These are phyloP conservation scores for Pseudogymnoascus sp. DNA, from an alignment of 2,329 filamentous ascomycete genomes.

Conservation along the genomic window DNA sequence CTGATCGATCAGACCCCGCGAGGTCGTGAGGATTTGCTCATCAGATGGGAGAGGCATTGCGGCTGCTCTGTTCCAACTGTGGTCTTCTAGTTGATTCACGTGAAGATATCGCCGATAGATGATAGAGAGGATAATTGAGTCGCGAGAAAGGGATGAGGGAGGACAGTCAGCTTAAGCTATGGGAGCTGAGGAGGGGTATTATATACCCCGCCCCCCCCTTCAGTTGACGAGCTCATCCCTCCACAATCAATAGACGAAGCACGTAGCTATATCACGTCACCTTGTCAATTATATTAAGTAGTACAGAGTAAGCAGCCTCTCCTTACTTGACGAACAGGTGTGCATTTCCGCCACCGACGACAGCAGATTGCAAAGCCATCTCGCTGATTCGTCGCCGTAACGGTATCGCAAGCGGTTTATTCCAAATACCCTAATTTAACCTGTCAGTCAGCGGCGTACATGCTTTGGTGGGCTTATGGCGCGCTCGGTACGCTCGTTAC, in stretches of 20 bases:
- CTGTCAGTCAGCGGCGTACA: neutral
- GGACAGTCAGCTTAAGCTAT: neutral
- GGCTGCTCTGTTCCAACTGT: neutral
- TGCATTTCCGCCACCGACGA: neutral
- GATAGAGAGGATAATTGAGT: neutral
- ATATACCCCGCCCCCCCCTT: neutral
- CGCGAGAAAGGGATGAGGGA: neutral
- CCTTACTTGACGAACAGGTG: neutral
- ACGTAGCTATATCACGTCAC: neutral
- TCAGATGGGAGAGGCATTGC: constrained; percentile 40
- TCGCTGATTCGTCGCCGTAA: neutral
- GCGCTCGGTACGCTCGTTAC: neutral
- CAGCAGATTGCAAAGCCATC: neutral
- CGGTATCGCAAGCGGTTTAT: neutral
- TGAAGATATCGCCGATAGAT: neutral
- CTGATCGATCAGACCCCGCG: constrained; percentile 30
- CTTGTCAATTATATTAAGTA: neutral
- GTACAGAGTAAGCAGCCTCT: neutral
- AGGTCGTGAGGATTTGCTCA: constrained; percentile 33
- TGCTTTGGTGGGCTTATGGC: neutral
- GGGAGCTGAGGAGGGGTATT: neutral
- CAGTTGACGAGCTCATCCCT: neutral
- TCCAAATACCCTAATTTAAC: neutral
- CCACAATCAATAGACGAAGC: neutral
- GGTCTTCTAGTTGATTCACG: neutral